Evolutionary conservation across 2,329 filamentous ascomycete genomes (phyloP).

Genomic region (Aspergillus viridinutans): DNA sequence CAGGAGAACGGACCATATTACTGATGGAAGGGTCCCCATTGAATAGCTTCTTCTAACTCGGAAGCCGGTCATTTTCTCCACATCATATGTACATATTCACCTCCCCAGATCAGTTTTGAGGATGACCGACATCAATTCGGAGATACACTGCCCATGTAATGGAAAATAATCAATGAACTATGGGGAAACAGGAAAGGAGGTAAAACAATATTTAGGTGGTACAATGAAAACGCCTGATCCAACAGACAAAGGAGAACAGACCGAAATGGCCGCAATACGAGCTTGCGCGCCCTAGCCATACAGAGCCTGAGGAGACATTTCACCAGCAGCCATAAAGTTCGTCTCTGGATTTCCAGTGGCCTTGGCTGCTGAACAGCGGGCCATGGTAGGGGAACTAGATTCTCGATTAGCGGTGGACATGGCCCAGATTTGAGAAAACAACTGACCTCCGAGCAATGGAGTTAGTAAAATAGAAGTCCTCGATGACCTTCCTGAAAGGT

Average conservation of each 20-base stretch:
- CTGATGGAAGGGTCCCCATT: background rate
- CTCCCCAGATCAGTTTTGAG: constrained; percentile 21
- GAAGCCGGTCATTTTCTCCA: constrained; percentile 23
- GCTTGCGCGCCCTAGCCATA: constrained; percentile 27
- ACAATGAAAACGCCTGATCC: constrained; percentile 35
- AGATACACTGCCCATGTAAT: constrained; percentile 19
- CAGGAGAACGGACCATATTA: background rate
- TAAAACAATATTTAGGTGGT: constrained; percentile 29
- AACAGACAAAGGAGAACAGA: constrained; percentile 26
- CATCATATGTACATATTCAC: constrained; percentile 36
- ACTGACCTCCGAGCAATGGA: constrained; percentile 89
- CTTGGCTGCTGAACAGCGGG: constrained; percentile 91
- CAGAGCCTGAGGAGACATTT: constrained; percentile 40
- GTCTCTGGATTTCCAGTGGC: constrained; percentile 72
- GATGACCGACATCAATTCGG: constrained; percentile 18
- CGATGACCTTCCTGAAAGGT: constrained; percentile 77
- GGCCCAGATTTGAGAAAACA: background rate
- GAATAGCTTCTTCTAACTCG: constrained; percentile 11
- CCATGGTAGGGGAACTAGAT: constrained; percentile 90
- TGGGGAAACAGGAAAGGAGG: constrained; percentile 14
- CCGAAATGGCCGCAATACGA: background rate
- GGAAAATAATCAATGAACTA: constrained; percentile 16
- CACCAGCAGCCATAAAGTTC: constrained; percentile 72
- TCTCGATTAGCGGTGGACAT: constrained; percentile 11
- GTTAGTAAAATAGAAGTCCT: constrained; percentile 99